A percentile compares a stretch with the other conserved stretches of the same genome.
phyloP scores from a whole-genome alignment of 108 stramenopile genomes.

The Craspedostauros australis region DNA sequence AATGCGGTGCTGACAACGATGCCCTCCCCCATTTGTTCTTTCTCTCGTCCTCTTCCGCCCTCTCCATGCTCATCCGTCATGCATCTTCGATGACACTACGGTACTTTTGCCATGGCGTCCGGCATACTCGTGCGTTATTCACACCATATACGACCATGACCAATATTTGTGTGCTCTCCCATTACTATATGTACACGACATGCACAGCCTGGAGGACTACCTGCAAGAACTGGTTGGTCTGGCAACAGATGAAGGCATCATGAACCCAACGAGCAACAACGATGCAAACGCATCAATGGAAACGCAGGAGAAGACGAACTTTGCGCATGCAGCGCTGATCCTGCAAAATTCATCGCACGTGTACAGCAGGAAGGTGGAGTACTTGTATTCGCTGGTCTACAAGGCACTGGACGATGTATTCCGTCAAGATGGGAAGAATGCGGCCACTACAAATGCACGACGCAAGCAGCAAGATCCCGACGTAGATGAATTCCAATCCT shows the following conservation, averaged over 20 bases:
- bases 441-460: constrained; percentile 6
- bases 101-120: too few species aligned
- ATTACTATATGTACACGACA: too few species aligned
- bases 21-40: not conserved
- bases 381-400: constrained; percentile 85
- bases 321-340: constrained; percentile 93
- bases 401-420: constrained; percentile 65
- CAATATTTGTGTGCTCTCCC: too few species aligned
- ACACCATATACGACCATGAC: too few species aligned
- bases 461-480: constrained; percentile 36
- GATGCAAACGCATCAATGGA: constrained; percentile 39
- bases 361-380: constrained; percentile 95
- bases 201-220: constrained; percentile 60
- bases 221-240: constrained; percentile 33
- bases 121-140: too few species aligned
- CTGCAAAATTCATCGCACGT: constrained; percentile 81
- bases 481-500: constrained; percentile 58
- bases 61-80: not conserved
- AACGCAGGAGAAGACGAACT: constrained; percentile 58
- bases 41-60: not conserved
- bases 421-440: constrained; percentile 12
- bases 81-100: too few species aligned
- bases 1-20: too few species aligned
- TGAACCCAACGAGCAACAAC: constrained; percentile 7
- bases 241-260: not conserved